A percentile compares a stretch with the other conserved stretches of the same genome.
These are phyloP conservation scores for Microbotryum intermedium DNA, from an alignment of 1,284 basidiomycete genomes.

Conservation along the genomic window DNA sequence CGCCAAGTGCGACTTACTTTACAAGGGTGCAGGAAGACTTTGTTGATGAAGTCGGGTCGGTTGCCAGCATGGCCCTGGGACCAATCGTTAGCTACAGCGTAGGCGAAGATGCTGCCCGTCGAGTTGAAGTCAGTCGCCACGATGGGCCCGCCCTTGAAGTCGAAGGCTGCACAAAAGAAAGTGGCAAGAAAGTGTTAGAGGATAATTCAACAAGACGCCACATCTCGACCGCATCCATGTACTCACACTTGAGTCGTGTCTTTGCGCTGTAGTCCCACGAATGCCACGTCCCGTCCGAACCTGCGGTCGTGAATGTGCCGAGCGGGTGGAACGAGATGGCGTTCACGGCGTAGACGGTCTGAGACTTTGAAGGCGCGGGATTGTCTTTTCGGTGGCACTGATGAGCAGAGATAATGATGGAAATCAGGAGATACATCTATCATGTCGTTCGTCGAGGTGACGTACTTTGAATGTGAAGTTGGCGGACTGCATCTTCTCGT, in stretches of 20 bases:
- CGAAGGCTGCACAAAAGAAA: conserved; percentile 49
- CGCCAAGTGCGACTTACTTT: conserved; percentile 50
- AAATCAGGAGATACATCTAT: too few relatives aligned
- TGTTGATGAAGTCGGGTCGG: conserved; percentile 68
- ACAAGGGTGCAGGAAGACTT: conserved; percentile 80
- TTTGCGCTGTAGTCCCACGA: conserved; percentile 87
- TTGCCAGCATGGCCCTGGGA: conserved; percentile 79
- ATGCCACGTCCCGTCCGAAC: conserved; percentile 72
- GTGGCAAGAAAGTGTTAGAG: not conserved
- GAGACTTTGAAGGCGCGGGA: conserved; percentile 35
- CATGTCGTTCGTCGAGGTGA: too few relatives aligned
- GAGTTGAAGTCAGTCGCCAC: conserved; percentile 70
- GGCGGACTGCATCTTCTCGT: conserved; percentile 52
- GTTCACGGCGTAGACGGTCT: conserved; percentile 83
- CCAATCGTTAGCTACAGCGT: conserved; percentile 39
- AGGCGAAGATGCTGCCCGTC: conserved; percentile 78
- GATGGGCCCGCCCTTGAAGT: conserved; percentile 60
- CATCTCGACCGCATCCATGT: not conserved
- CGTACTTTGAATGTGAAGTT: conserved; percentile 81
- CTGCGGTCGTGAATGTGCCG: conserved; percentile 89
- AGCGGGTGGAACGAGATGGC: conserved; percentile 81
- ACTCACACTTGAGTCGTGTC: conserved; percentile 75
- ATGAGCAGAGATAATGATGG: not conserved
- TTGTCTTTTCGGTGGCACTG: conserved; percentile 29
- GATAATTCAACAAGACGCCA: not conserved